A percentile compares a stretch with the other conserved stretches of the same genome.
phyloP scores from a whole-genome alignment of 139 green algal genomes.

The Tetradesmus obliquus region DNA sequence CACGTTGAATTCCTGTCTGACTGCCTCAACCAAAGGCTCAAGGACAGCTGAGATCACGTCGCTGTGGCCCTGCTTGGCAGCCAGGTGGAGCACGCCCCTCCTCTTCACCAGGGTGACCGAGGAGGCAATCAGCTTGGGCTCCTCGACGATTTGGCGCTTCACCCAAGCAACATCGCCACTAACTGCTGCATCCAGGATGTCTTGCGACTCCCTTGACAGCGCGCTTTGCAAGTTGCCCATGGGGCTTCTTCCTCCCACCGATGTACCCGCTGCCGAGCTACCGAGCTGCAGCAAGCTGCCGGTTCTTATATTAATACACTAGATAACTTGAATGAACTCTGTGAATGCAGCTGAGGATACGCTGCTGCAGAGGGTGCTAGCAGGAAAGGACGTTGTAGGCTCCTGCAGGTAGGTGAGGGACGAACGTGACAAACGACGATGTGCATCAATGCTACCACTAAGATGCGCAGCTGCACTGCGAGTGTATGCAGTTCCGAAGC shows the following conservation, averaged over 20 bases:
- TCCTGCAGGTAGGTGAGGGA: not conserved
- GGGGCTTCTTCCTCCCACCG: not conserved
- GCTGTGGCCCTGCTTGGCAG: slow-evolving; percentile 37
- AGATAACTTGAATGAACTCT: not conserved
- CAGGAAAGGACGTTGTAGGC: not conserved
- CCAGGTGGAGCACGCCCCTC: slow-evolving; percentile 36
- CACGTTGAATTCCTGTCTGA: slow-evolving; percentile 25
- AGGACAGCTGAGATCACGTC: slow-evolving; percentile 27
- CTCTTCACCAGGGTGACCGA: slow-evolving; percentile 45
- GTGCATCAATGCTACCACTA: not conserved
- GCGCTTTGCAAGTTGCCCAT: slow-evolving; percentile 10
- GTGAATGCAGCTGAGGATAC: not conserved
- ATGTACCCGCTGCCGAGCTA: not conserved
- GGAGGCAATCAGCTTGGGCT: not conserved
- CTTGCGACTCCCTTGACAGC: not conserved
- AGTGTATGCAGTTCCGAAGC: not conserved
- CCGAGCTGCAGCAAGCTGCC: not conserved
- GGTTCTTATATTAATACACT: not conserved
- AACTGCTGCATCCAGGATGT: slow-evolving; percentile 25
- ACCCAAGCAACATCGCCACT: slow-evolving; percentile 3
- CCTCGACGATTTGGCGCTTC: not conserved
- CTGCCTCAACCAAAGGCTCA: slow-evolving; percentile 23
- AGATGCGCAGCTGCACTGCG: not conserved
- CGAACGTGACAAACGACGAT: not conserved
- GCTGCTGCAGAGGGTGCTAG: not conserved